phyloP scores from a whole-genome alignment of 257 asterid genomes.

The Solanum tacnaense region DNA sequence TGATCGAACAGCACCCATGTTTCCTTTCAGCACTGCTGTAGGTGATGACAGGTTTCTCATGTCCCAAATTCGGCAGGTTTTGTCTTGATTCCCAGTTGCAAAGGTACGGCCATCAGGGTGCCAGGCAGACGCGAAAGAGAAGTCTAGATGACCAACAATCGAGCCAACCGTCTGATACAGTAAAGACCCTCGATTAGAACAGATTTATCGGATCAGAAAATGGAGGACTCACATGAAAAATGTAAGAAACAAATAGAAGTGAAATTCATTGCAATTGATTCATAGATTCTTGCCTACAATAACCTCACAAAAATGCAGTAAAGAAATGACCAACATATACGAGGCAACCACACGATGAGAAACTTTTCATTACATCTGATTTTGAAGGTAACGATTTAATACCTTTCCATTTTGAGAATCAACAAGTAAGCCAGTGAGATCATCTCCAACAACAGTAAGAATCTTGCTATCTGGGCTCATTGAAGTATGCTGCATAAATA shows the following conservation, averaged over 20 bases:
- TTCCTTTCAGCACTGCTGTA: conserved; percentile 40
- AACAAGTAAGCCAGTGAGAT: conserved; percentile 44
- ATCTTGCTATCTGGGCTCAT: conserved; percentile 65
- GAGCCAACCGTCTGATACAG: conserved; percentile 36
- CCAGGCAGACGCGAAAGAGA: conserved; percentile 76
- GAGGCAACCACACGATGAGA: not conserved
- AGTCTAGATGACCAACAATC: conserved; percentile 62
- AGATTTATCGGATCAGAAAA: not conserved
- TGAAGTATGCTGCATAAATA: conserved; percentile 56
- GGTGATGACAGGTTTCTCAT: conserved; percentile 40
- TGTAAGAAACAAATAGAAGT: not conserved
- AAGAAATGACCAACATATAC: not conserved
- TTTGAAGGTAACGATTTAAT: not conserved
- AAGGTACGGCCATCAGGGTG: conserved; percentile 50
- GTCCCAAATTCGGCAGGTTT: conserved; percentile 69
- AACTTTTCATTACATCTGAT: not conserved
- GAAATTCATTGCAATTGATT: not conserved
- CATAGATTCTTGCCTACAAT: not conserved
- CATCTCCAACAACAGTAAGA: conserved; percentile 65
- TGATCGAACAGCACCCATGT: conserved; percentile 61
- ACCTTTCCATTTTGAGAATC: conserved; percentile 70
- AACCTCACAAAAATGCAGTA: not conserved
- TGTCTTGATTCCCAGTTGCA: conserved; percentile 81
- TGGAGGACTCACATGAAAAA: not conserved
- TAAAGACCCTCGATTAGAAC: not conserved